Percentiles rank a stretch among this genome's conserved stretches.
Evolutionary conservation across 495 filamentous ascomycete genomes (phyloP).

Genomic region (Aspergillus carlsbadensis): DNA sequence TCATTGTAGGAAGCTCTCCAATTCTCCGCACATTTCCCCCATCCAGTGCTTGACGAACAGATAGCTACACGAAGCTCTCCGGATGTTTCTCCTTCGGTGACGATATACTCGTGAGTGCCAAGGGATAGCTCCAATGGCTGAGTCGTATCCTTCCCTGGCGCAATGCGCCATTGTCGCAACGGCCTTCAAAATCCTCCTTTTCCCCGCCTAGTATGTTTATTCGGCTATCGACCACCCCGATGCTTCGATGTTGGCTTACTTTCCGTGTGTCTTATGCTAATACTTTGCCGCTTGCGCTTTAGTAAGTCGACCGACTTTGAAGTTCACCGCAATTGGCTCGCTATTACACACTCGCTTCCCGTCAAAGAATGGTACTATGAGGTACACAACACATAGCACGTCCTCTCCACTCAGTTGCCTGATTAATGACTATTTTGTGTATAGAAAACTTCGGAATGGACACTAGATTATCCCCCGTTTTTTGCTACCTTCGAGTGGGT

Average conservation of each 20-base stretch:
- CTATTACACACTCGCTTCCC: constrained; percentile 86
- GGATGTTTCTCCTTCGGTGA: constrained; percentile 1
- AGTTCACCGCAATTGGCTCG: constrained; percentile 97
- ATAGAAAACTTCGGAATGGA: constrained; percentile 95
- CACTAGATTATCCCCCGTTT: constrained; percentile 96
- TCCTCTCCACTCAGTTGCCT: not conserved
- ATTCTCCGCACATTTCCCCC: not conserved
- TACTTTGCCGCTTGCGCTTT: not conserved
- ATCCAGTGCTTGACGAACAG: not conserved
- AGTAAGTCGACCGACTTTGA: constrained; percentile 99
- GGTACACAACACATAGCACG: constrained; percentile 37
- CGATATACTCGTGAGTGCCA: constrained; percentile 24
- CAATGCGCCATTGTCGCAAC: constrained; percentile 86
- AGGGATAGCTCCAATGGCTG: constrained; percentile 59
- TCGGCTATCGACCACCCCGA: not conserved
- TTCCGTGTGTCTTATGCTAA: not conserved
- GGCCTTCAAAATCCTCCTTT: constrained; percentile 89
- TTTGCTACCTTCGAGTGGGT: constrained; percentile 97
- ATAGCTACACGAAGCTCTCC: not conserved
- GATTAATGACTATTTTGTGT: constrained; percentile 5
- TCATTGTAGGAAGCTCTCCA: constrained; percentile 4
- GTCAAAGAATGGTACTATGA: constrained; percentile 94
- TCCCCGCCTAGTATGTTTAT: constrained; percentile 86
- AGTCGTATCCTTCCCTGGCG: constrained; percentile 77
- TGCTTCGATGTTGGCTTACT: not conserved